Percentiles rank a stretch among this genome's conserved stretches.
Evolutionary conservation across 192 early-diverging fungal species (phyloP).

Genomic region (Coemansia sp.): DNA sequence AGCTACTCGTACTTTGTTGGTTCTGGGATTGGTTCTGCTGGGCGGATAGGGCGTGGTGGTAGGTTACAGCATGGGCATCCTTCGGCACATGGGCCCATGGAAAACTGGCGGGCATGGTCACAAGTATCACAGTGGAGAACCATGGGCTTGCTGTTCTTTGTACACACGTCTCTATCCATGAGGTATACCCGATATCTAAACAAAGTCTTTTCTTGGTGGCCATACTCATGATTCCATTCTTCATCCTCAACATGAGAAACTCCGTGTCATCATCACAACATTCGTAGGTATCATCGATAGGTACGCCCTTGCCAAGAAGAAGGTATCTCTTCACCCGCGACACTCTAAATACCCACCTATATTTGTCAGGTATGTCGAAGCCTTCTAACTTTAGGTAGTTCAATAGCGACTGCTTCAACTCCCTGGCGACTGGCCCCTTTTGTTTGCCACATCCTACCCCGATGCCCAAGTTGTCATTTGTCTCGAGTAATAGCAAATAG

Average conservation of each 20-base stretch:
- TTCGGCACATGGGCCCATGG: neutral
- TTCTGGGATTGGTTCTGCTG: neutral
- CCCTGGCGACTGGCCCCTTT: too few species aligned
- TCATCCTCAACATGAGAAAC: neutral
- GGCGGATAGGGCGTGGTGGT: neutral
- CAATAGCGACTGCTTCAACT: neutral
- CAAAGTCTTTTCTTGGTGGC: neutral
- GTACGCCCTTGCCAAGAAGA: neutral
- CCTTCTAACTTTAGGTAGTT: neutral
- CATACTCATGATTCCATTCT: neutral
- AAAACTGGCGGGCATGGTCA: neutral
- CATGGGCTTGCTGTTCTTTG: neutral
- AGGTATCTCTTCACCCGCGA: neutral
- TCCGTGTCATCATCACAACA: neutral
- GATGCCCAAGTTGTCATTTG: neutral
- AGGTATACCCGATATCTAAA: neutral
- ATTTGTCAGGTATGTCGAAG: neutral
- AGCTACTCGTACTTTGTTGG: neutral
- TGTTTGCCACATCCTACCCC: too few species aligned
- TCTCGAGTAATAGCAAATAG: neutral
- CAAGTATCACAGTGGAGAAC: neutral
- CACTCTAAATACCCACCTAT: neutral
- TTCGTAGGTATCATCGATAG: neutral
- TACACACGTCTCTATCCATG: neutral
- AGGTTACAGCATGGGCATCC: neutral